phyloP scores from a whole-genome alignment of 345 rosid species.

The Gynandropsis gynandra region DNA sequence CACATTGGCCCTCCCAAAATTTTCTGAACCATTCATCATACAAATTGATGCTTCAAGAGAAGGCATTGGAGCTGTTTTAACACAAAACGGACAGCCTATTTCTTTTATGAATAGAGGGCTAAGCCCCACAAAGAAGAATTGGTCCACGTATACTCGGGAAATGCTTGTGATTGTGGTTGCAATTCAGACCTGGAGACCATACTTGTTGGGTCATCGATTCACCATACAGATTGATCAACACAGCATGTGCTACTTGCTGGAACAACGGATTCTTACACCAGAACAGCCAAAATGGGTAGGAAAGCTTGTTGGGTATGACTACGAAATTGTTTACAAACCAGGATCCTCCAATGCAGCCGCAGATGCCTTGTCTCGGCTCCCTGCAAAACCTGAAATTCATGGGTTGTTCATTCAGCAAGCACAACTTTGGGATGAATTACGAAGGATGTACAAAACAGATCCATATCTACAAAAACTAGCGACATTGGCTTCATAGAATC shows the following conservation, averaged over 20 bases:
- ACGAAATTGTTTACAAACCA: not conserved
- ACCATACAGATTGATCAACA: not conserved
- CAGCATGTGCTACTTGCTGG: not conserved
- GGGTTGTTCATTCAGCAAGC: not conserved
- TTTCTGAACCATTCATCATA: not conserved
- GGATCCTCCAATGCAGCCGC: not conserved
- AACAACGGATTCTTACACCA: not conserved
- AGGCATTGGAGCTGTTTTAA: too few relatives aligned
- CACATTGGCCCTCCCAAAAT: not conserved
- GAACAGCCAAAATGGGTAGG: not conserved
- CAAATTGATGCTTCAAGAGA: conserved; percentile 7
- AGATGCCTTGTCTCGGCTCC: not conserved
- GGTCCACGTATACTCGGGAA: not conserved
- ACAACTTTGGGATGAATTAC: not conserved
- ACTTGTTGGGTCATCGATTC: not conserved
- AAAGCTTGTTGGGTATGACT: not conserved
- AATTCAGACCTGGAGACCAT: not conserved
- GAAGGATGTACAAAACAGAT: too few relatives aligned
- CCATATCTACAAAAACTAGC: not conserved
- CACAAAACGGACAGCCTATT: too few relatives aligned
- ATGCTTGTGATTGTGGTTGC: not conserved
- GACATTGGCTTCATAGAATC: not conserved
- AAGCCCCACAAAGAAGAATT: too few relatives aligned
- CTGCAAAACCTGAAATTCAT: not conserved
- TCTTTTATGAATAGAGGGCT: not conserved